These are phyloP conservation scores for Nakazawaea molendinolei DNA, from an alignment of 805 yeast genomes.

Conservation along the genomic window DNA sequence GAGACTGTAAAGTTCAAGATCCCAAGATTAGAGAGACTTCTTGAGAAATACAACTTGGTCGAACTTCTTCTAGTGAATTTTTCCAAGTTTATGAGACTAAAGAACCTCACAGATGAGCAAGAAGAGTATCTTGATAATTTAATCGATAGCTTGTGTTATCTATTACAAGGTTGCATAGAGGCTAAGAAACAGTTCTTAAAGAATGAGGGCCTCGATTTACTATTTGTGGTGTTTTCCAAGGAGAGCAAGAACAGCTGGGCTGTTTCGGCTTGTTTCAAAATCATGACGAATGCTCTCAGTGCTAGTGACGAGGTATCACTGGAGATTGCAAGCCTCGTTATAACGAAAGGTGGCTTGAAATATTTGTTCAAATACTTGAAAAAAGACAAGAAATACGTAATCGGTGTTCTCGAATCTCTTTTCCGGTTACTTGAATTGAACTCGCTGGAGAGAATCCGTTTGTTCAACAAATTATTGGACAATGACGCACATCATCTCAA, in stretches of 20 bases:
- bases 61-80: conserved; percentile 4
- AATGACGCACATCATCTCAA: conserved; percentile 2
- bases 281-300: background rate
- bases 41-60: conserved; percentile 1
- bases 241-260: conserved; percentile 2
- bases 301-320: conserved; percentile 4
- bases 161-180: conserved; percentile 8
- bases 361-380: conserved; percentile 8
- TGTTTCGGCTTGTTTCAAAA: conserved; percentile 1
- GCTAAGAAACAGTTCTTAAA: conserved; percentile 12
- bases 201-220: conserved; percentile 12
- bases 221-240: conserved; percentile 3
- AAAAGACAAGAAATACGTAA: background rate
- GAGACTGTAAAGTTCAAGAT: conserved; percentile 2
- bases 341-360: conserved; percentile 10
- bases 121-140: conserved; percentile 8
- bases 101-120: conserved; percentile 2
- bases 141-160: conserved; percentile 16
- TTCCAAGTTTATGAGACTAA: conserved; percentile 10
- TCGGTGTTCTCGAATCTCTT: conserved; percentile 3
- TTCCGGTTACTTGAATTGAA: conserved; percentile 10
- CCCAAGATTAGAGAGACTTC: background rate
- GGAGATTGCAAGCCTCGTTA: conserved; percentile 1
- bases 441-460: conserved; percentile 10
- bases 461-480: conserved; percentile 11